Evolutionary conservation across 2,329 filamentous ascomycete species (phyloP).

Genomic region (Incumbomyces delicatus): DNA sequence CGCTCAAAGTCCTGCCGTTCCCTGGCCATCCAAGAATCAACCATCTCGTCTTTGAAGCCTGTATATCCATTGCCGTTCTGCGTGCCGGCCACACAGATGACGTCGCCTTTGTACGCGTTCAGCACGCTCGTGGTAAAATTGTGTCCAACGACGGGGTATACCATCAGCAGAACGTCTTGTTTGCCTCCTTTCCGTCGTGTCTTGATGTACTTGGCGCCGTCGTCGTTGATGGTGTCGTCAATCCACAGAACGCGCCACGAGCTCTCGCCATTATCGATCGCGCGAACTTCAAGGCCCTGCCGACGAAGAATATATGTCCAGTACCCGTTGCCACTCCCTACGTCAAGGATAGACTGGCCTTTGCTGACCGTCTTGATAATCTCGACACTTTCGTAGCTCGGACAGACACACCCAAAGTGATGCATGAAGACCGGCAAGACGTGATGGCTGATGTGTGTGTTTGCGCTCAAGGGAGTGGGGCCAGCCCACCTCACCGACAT

Average conservation of each 20-base stretch:
- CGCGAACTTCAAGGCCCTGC: slow-evolving; percentile 44
- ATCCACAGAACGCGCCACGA: slow-evolving; percentile 63
- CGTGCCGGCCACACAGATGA: slow-evolving; percentile 62
- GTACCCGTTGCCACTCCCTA: slow-evolving; percentile 65
- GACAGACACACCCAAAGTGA: slow-evolving; percentile 65
- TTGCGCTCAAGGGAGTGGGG: slow-evolving; percentile 41
- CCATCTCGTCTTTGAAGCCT: slow-evolving; percentile 52
- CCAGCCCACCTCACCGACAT: slow-evolving; percentile 57
- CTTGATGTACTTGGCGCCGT: slow-evolving; percentile 52
- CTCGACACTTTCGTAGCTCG: slow-evolving; percentile 55
- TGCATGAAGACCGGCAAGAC: slow-evolving; percentile 66
- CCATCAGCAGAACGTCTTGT: slow-evolving; percentile 55
- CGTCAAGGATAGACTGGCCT: slow-evolving; percentile 49
- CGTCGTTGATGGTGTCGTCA: slow-evolving; percentile 51
- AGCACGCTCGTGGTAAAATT: slow-evolving; percentile 57
- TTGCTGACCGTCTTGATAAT: slow-evolving; percentile 49
- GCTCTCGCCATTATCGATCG: slow-evolving; percentile 59
- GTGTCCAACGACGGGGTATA: slow-evolving; percentile 61
- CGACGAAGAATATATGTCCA: slow-evolving; percentile 62
- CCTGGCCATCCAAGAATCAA: slow-evolving; percentile 57
- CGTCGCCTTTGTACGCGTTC: slow-evolving; percentile 52
- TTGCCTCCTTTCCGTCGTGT: slow-evolving; percentile 37
- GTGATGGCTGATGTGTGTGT: slow-evolving; percentile 52
- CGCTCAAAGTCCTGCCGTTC: slow-evolving; percentile 47
- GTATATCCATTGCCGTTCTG: slow-evolving; percentile 69